Percentiles rank a stretch among this genome's conserved stretches.
Conservation (phyloP, 129 eudicot species). For the carrot (Daucus carota) region DNA sequence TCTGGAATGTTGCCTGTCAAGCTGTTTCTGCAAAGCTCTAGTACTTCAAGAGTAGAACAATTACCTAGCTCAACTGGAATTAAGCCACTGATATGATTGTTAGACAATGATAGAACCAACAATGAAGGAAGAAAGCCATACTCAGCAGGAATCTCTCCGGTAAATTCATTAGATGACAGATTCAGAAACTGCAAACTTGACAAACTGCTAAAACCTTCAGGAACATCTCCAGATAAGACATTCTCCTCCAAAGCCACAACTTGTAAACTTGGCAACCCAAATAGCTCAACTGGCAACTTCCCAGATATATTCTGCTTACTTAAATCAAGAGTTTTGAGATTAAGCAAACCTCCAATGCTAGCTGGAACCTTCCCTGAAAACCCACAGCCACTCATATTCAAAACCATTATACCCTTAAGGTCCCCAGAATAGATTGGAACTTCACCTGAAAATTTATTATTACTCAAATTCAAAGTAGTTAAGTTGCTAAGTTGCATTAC, state of each 20-base stretch:
- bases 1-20: conserved; percentile 52
- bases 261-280: conserved; percentile 61
- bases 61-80: conserved; percentile 56
- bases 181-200: conserved; percentile 47
- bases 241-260: conserved; percentile 66
- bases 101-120: conserved; percentile 43
- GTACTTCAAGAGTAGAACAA: conserved; percentile 42
- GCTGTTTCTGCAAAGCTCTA: conserved; percentile 51
- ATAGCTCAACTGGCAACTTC: conserved; percentile 55
- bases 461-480: conserved; percentile 49
- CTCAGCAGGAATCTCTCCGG: conserved; percentile 53
- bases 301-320: conserved; percentile 71
- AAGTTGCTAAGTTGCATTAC: conserved; percentile 50
- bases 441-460: conserved; percentile 37
- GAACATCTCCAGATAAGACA: conserved; percentile 51
- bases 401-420: conserved; percentile 30
- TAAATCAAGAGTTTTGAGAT: conserved; percentile 57
- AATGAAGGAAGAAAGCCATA: conserved; percentile 59
- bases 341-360: conserved; percentile 40
- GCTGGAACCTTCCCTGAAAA: conserved; percentile 56
- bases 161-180: conserved; percentile 54
- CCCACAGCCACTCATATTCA: conserved; percentile 65
- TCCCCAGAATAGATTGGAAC: conserved; percentile 27
- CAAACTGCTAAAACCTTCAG: conserved; percentile 85
- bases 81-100: conserved; percentile 33